Conservation (phyloP, 371 early-diverging fungal genomes). For the Conidiobolus incongruus region DNA sequence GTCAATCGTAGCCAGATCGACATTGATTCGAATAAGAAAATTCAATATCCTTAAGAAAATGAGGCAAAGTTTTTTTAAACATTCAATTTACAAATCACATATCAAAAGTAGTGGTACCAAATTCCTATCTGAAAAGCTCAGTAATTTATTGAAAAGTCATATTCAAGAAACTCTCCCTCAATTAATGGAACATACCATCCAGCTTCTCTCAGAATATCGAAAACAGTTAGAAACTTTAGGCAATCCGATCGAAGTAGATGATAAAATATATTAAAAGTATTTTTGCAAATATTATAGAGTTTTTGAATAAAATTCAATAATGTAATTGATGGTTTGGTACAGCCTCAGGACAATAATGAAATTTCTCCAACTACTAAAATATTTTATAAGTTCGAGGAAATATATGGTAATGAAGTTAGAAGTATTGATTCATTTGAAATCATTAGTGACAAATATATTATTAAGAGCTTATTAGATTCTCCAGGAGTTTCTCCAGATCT, state of each 20-base stretch:
- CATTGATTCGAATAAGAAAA: slow-evolving; percentile 78
- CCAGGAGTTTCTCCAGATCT: too few species aligned
- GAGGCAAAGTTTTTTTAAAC: slow-evolving; percentile 90
- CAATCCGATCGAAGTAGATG: slow-evolving; percentile 56
- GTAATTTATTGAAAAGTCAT: slow-evolving; percentile 35
- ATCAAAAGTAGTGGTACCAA: slow-evolving; percentile 97
- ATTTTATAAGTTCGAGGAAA: slow-evolving; percentile 94
- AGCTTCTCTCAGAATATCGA: slow-evolving; percentile 91
- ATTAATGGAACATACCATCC: slow-evolving; percentile 85
- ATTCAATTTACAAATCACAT: slow-evolving; percentile 80
- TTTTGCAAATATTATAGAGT: slow-evolving; percentile 90
- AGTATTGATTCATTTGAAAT: slow-evolving; percentile 90
- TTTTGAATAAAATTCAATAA: slow-evolving; percentile 85
- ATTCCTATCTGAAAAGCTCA: slow-evolving; percentile 85
- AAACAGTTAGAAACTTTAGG: slow-evolving; percentile 85
- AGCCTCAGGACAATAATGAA: slow-evolving; percentile 80
- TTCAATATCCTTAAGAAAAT: slow-evolving; percentile 58
- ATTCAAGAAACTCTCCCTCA: background rate
- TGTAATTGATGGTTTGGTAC: slow-evolving; percentile 81
- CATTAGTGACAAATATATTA: slow-evolving; percentile 93
- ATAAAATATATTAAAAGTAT: slow-evolving; percentile 52
- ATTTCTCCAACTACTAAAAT: slow-evolving; percentile 96
- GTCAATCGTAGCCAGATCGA: slow-evolving; percentile 94
- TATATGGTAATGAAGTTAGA: slow-evolving; percentile 80
- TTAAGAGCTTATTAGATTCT: slow-evolving; percentile 94